phyloP scores from a whole-genome alignment of 345 rosid species.

The Ceriops decandra region DNA sequence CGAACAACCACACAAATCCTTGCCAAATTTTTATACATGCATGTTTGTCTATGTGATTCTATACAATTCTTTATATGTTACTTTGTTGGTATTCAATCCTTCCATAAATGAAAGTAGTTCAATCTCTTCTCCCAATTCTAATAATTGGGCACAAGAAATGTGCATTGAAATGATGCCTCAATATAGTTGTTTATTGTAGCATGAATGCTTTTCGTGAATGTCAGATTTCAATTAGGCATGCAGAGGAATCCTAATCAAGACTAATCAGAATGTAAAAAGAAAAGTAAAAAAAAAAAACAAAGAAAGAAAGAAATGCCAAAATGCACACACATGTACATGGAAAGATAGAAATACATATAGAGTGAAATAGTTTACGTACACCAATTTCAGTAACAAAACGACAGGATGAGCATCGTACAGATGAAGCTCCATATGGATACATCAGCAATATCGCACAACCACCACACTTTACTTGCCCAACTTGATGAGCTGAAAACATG shows the following conservation, averaged over 20 bases:
- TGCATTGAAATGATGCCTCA: neutral
- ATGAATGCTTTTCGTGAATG: neutral
- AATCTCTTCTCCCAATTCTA: no score
- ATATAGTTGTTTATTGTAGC: no score
- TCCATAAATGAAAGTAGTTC: no score
- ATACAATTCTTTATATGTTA: no score
- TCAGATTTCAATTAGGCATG: neutral
- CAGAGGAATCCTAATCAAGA: neutral
- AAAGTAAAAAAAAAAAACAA: neutral
- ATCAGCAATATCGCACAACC: slow-evolving; percentile 60
- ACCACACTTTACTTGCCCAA: slow-evolving; percentile 68
- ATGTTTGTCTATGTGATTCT: no score
- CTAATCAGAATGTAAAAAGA: neutral
- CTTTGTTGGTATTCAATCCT: no score
- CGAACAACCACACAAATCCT: no score
- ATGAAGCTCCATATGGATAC: slow-evolving; percentile 81
- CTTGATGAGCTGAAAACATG: slow-evolving; percentile 56
- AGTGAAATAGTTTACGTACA: slow-evolving; percentile 40
- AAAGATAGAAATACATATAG: neutral
- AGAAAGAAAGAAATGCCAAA: neutral
- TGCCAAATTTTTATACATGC: no score
- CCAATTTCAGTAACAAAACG: slow-evolving; percentile 60
- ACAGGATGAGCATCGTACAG: slow-evolving; percentile 82
- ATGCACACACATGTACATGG: neutral
- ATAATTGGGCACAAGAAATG: no score